Conservation (phyloP, 805 yeast genomes). For the Wickerhamiella slavikovae region DNA sequence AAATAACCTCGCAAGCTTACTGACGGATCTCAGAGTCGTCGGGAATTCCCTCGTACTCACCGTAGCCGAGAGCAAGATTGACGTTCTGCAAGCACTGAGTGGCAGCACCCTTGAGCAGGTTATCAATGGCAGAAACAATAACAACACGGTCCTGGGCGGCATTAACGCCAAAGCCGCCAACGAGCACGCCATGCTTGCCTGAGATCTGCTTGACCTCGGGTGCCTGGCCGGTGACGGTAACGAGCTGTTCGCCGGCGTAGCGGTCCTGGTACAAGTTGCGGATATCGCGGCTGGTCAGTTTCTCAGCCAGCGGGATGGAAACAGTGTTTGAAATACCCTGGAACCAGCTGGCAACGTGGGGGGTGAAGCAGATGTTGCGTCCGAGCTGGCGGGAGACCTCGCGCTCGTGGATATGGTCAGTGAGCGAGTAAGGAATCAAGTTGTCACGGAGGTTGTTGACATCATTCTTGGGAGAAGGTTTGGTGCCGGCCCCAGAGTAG, state of each 20-base stretch:
- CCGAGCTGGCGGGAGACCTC: constrained; percentile 77
- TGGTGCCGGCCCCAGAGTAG: constrained; percentile 98
- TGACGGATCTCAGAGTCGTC: constrained; percentile 10
- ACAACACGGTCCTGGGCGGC: constrained; percentile 79
- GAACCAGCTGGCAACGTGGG: constrained; percentile 99
- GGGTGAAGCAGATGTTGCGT: constrained; percentile 64
- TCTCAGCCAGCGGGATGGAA: constrained; percentile 53
- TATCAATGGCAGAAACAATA: constrained; percentile 86
- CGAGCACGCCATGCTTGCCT: constrained; percentile 84
- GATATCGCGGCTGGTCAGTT: constrained; percentile 59
- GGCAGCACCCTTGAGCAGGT: constrained; percentile 92
- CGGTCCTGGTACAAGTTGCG: constrained; percentile 73
- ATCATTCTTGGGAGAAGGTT: constrained; percentile 93
- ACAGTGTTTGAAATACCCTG: constrained; percentile 93
- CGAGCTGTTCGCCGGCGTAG: constrained; percentile 69
- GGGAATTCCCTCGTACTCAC: constrained; percentile 92
- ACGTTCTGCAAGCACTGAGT: constrained; percentile 96
- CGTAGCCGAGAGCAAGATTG: constrained; percentile 73
- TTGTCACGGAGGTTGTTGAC: constrained; percentile 52
- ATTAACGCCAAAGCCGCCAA: constrained; percentile 92
- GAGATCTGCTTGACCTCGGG: constrained; percentile 81
- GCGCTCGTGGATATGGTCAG: constrained; percentile 92
- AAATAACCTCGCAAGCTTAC: not conserved
- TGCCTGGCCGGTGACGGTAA: constrained; percentile 74
- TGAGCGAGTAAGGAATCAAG: constrained; percentile 82